phyloP scores from a whole-genome alignment of 2,329 filamentous ascomycete species.

The Shiraia bambusicola region DNA sequence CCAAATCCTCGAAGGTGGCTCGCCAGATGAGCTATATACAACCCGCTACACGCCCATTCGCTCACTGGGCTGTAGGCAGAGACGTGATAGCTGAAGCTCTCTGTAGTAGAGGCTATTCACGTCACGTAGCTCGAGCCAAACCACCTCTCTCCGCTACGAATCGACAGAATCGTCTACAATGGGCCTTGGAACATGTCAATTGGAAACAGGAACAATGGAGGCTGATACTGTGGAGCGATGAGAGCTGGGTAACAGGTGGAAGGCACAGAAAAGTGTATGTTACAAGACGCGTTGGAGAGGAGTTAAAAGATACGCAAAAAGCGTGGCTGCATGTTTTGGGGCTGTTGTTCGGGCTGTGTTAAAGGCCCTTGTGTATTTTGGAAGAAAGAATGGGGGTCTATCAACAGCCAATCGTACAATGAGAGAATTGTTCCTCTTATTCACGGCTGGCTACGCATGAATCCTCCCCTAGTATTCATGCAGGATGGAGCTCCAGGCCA shows the following conservation, averaged over 20 bases:
- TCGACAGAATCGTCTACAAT: background rate
- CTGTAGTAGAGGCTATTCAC: conserved; percentile 3
- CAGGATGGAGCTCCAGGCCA: background rate
- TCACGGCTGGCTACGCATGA: background rate
- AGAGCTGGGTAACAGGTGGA: conserved; percentile 6
- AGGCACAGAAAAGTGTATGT: conserved; percentile 1
- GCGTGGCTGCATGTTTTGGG: conserved; percentile 36
- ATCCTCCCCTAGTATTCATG: background rate
- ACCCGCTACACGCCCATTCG: background rate
- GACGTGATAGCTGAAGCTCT: conserved; percentile 1
- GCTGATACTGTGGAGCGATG: background rate
- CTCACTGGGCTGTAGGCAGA: background rate
- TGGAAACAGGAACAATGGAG: conserved; percentile 5
- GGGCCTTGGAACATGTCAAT: conserved; percentile 3
- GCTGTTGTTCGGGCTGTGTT: conserved; percentile 21
- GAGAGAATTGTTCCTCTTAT: conserved; percentile 12
- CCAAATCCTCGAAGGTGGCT: too few species aligned
- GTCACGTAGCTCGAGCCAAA: conserved; percentile 3
- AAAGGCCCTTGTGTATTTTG: conserved; percentile 33
- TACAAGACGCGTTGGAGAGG: conserved; percentile 13
- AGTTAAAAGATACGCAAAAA: conserved; percentile 16
- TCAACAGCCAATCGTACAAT: conserved; percentile 23
- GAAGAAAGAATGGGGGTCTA: conserved; percentile 36
- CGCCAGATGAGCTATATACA: background rate
- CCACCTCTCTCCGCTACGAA: conserved; percentile 2